phyloP scores from a whole-genome alignment of 768 basidiomycete species.

The Cantharellus anzutake region DNA sequence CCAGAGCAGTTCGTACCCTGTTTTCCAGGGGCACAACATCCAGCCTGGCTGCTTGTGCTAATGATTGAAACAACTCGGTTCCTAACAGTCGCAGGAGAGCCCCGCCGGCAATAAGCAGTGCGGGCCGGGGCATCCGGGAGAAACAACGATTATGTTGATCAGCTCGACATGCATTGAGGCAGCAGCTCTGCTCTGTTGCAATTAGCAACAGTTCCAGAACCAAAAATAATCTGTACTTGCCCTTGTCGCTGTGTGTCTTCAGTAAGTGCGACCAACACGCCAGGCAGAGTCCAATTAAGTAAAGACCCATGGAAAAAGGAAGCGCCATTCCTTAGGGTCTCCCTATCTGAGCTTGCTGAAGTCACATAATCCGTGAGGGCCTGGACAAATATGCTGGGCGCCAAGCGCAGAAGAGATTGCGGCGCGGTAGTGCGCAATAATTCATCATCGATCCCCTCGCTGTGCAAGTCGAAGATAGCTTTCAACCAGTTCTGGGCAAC shows the following conservation, averaged over 20 bases:
- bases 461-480: conserved; percentile 5
- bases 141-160: not conserved
- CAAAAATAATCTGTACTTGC: not conserved
- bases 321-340: conserved; percentile 2
- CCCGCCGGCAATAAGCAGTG: not conserved
- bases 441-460: conserved; percentile 7
- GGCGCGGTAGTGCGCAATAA: conserved; percentile 3
- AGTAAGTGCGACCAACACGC: conserved; percentile 4
- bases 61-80: not conserved
- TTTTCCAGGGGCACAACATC: too few relatives aligned
- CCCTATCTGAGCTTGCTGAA: not conserved
- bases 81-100: not conserved
- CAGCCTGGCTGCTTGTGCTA: too few relatives aligned
- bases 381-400: conserved; percentile 2
- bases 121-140: not conserved
- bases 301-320: conserved; percentile 5
- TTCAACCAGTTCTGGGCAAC: conserved; percentile 4
- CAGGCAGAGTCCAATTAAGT: conserved; percentile 8
- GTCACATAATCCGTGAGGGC: not conserved
- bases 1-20: too few relatives aligned
- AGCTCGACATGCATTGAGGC: not conserved
- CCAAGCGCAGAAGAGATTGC: conserved; percentile 5
- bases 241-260: conserved; percentile 4
- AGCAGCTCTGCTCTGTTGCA: not conserved
- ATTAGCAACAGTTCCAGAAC: not conserved